Percentiles rank a stretch among this genome's conserved stretches.
These are phyloP conservation scores for Trichoderma sp. DNA, from an alignment of 2,329 filamentous ascomycete genomes.

Conservation along the genomic window DNA sequence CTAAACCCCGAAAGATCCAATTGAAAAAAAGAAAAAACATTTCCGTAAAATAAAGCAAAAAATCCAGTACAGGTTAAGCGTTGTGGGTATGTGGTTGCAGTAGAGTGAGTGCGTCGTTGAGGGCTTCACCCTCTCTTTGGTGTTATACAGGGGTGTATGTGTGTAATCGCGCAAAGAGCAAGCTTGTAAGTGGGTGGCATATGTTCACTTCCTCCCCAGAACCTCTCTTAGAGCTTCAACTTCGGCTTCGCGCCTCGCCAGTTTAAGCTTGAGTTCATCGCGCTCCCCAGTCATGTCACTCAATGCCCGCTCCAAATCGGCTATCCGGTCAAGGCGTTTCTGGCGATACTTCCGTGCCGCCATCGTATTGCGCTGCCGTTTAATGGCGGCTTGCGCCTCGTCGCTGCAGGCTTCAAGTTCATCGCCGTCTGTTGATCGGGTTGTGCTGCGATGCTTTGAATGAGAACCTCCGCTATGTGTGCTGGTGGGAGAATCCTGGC, in stretches of 20 bases:
- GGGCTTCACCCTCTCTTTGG: background rate
- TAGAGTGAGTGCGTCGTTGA: background rate
- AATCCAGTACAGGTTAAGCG: background rate
- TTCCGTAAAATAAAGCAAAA: background rate
- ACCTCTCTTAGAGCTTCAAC: slow-evolving; percentile 60
- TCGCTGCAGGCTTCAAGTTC: slow-evolving; percentile 28
- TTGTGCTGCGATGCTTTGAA: slow-evolving; percentile 21
- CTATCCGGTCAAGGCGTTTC: slow-evolving; percentile 67
- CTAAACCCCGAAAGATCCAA: background rate
- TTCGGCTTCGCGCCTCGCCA: slow-evolving; percentile 67
- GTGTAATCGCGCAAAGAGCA: background rate
- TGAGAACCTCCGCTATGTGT: slow-evolving; percentile 23
- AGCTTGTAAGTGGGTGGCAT: background rate
- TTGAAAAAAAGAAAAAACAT: background rate
- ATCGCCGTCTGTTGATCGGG: slow-evolving; percentile 3
- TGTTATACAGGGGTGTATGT: background rate
- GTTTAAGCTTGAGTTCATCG: slow-evolving; percentile 62
- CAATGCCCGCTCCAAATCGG: slow-evolving; percentile 61
- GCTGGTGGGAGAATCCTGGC: slow-evolving; percentile 17
- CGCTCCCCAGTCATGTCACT: slow-evolving; percentile 60
- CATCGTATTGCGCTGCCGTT: slow-evolving; percentile 68
- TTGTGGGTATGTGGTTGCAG: background rate
- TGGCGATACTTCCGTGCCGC: slow-evolving; percentile 73
- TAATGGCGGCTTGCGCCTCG: slow-evolving; percentile 40
- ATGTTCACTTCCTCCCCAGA: slow-evolving; percentile 36